Percentiles rank a stretch among this genome's conserved stretches.
These are phyloP conservation scores for Sphagnum fallax DNA, from an alignment of 228 moss, liverwort and hornwort species.

Conservation along the genomic window DNA sequence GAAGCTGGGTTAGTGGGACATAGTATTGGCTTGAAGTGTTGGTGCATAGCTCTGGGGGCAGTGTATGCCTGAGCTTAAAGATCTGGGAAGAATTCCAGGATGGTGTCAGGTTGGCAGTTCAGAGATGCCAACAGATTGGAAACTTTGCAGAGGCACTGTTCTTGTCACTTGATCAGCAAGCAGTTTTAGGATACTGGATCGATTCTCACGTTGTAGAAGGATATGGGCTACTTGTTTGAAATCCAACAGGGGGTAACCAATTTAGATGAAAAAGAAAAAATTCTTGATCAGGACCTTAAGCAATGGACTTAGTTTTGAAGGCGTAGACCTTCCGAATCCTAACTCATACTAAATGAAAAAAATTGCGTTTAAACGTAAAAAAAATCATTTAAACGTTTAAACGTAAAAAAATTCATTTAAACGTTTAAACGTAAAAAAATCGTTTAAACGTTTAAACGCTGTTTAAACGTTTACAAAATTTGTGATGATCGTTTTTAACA, in stretches of 20 bases:
- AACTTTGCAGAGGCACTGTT: conserved; percentile 57
- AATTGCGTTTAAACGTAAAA: too few species aligned
- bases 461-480: too few species aligned
- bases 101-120: conserved; percentile 72
- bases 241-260: conserved; percentile 90
- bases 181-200: conserved; percentile 65
- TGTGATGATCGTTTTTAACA: too few species aligned
- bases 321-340: too few species aligned
- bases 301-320: conserved; percentile 55
- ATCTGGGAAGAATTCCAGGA: conserved; percentile 52
- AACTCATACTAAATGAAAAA: too few species aligned
- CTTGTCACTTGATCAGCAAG: conserved; percentile 63
- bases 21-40: too few species aligned
- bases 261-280: conserved; percentile 60
- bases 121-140: conserved; percentile 67
- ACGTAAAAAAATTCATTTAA: too few species aligned
- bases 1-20: too few species aligned
- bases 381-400: too few species aligned
- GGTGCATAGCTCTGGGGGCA: conserved; percentile 14
- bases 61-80: conserved; percentile 56
- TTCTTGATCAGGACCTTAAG: conserved; percentile 57
- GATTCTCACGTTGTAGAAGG: conserved; percentile 61
- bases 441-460: too few species aligned
- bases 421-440: too few species aligned
- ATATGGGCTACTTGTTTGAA: conserved; percentile 85